These are phyloP conservation scores for Fraxinus sp. DNA, from an alignment of 305 asterid genomes.

Conservation along the genomic window DNA sequence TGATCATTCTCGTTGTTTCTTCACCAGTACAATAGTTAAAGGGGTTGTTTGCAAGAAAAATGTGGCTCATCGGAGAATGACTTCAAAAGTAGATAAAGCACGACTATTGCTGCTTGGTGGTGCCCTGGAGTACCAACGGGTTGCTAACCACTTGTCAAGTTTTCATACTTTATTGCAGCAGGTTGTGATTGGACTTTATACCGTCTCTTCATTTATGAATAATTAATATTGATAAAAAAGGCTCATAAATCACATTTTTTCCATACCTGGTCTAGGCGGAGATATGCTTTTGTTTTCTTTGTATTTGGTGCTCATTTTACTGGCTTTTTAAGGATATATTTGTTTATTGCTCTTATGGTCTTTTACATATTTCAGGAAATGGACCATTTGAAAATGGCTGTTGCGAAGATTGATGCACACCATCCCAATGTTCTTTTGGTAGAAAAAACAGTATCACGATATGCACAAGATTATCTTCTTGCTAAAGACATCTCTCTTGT, in stretches of 20 bases:
- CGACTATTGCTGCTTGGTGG: slow-evolving; percentile 75
- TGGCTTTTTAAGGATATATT: slow-evolving; percentile 7
- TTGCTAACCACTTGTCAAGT: slow-evolving; percentile 81
- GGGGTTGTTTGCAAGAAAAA: slow-evolving; percentile 85
- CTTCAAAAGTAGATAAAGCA: slow-evolving; percentile 63
- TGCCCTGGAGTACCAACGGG: slow-evolving; percentile 83
- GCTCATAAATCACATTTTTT: not conserved
- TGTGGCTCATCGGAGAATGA: slow-evolving; percentile 82
- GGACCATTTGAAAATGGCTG: slow-evolving; percentile 96
- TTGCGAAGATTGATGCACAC: slow-evolving; percentile 80
- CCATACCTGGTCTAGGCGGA: slow-evolving; percentile 10
- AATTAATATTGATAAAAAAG: not conserved
- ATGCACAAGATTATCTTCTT: slow-evolving; percentile 86
- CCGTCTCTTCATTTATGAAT: slow-evolving; percentile 15
- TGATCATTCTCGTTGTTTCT: slow-evolving; percentile 29
- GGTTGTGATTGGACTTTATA: slow-evolving; percentile 44
- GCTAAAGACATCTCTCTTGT: slow-evolving; percentile 78
- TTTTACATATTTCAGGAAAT: slow-evolving; percentile 61
- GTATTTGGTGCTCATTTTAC: not conserved
- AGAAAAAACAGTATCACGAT: slow-evolving; percentile 82
- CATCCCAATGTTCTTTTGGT: slow-evolving; percentile 83
- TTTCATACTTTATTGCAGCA: slow-evolving; percentile 84
- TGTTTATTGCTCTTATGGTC: slow-evolving; percentile 16
- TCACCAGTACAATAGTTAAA: slow-evolving; percentile 55
- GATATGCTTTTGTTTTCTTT: slow-evolving; percentile 12